A percentile compares a stretch with the other conserved stretches of the same genome.
These are phyloP conservation scores for Fagopyrum esculentum DNA, from an alignment of 148 eudicot genomes.

Conservation along the genomic window DNA sequence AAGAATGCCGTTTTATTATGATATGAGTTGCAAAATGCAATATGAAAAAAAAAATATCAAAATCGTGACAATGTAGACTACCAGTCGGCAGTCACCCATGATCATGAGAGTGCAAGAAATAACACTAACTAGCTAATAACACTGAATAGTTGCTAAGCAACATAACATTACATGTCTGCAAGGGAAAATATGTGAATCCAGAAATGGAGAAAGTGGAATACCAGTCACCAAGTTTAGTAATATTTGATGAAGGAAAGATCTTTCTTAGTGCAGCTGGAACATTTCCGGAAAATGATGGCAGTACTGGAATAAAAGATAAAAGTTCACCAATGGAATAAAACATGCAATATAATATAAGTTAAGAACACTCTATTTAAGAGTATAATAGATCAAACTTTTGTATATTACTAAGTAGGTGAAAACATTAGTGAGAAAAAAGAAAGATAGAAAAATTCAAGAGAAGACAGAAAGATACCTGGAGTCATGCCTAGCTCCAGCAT, in stretches of 20 bases:
- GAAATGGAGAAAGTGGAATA: constrained; percentile 23
- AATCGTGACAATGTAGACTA: background rate
- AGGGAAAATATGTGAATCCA: background rate
- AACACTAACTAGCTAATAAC: constrained; percentile 9
- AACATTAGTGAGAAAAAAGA: background rate
- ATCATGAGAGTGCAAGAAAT: background rate
- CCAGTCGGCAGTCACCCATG: background rate
- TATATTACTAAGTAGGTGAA: background rate
- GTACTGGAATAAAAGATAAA: constrained; percentile 35
- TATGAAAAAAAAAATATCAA: background rate
- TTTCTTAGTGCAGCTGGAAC: constrained; percentile 79
- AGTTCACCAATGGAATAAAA: background rate
- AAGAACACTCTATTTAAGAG: background rate
- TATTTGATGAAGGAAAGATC: constrained; percentile 74
- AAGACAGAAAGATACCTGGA: constrained; percentile 48
- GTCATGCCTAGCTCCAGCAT: constrained; percentile 96
- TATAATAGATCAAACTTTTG: background rate
- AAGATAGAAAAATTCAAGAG: background rate
- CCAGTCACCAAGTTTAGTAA: constrained; percentile 91
- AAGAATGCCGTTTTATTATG: background rate
- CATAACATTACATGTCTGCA: background rate
- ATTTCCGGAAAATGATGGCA: constrained; percentile 97
- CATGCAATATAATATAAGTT: background rate
- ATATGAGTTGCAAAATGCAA: background rate
- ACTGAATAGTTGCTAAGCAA: background rate